Evolutionary conservation across 1,284 basidiomycete species (phyloP).

Genomic region (Marasmius fiardii): DNA sequence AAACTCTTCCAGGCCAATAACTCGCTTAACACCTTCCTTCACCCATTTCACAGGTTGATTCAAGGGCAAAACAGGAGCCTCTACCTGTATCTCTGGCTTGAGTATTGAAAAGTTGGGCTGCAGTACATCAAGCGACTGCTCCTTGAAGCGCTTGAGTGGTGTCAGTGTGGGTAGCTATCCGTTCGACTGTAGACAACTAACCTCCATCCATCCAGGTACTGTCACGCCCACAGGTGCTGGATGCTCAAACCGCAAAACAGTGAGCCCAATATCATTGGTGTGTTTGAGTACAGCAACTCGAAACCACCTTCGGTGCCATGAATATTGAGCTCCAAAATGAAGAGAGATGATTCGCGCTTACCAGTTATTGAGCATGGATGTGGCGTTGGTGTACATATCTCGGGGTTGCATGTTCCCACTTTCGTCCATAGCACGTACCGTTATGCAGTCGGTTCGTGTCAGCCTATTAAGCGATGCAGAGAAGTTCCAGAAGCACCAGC

Average conservation of each 20-base stretch:
- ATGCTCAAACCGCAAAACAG: constrained; percentile 54
- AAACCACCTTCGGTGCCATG: too few species aligned
- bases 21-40: background rate
- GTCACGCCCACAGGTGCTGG: constrained; percentile 36
- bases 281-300: background rate
- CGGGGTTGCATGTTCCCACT: constrained; percentile 42
- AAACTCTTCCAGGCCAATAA: background rate
- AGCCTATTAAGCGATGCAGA: constrained; percentile 36
- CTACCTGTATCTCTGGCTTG: too few species aligned
- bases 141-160: constrained; percentile 1
- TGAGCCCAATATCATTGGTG: too few species aligned
- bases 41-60: background rate
- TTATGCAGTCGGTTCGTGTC: constrained; percentile 34
- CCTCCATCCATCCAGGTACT: constrained; percentile 6
- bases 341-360: too few species aligned
- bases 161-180: background rate
- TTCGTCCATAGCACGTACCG: constrained; percentile 62
- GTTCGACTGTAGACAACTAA: background rate
- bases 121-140: too few species aligned
- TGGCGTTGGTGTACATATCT: constrained; percentile 52
- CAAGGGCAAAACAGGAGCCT: too few species aligned
- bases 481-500: constrained; percentile 67
- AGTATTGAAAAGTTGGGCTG: too few species aligned
- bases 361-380: constrained; percentile 63
- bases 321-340: too few species aligned